Conservation (phyloP, 2,329 filamentous ascomycete species). For the Chalaropsis thielavioides region DNA sequence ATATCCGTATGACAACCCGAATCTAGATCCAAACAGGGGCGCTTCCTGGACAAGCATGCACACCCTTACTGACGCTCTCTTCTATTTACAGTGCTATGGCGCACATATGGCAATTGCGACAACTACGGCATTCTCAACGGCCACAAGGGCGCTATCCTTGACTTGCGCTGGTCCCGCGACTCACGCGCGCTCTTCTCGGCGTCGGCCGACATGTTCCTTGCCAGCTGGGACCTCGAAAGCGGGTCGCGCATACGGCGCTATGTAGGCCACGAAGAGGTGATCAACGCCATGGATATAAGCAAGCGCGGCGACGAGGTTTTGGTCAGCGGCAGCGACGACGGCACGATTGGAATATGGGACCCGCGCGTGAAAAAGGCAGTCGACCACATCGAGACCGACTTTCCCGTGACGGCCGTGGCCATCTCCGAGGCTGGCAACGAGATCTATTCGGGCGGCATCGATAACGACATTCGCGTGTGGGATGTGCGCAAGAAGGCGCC, state of each 20-base stretch:
- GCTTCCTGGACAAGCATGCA: not conserved
- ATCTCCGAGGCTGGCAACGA: constrained; percentile 92
- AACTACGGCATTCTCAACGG: constrained; percentile 84
- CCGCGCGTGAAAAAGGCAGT: constrained; percentile 77
- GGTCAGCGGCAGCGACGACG: constrained; percentile 85
- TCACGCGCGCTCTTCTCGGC: constrained; percentile 81
- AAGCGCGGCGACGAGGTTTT: constrained; percentile 81
- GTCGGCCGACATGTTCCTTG: constrained; percentile 82
- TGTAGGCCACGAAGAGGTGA: constrained; percentile 84
- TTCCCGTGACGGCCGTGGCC: constrained; percentile 80
- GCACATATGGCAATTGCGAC: constrained; percentile 80
- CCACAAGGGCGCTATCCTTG: constrained; percentile 80
- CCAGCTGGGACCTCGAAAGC: constrained; percentile 88
- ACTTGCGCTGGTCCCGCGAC: constrained; percentile 94
- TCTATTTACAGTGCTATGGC: constrained; percentile 63
- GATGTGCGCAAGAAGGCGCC: constrained; percentile 84
- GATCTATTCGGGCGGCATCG: constrained; percentile 85
- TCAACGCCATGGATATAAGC: constrained; percentile 82
- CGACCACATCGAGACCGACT: constrained; percentile 79
- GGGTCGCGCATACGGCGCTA: constrained; percentile 87
- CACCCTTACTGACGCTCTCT: not conserved
- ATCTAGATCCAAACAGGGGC: not conserved
- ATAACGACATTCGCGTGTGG: constrained; percentile 96
- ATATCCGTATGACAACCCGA: constrained; percentile 49
- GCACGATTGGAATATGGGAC: constrained; percentile 90